Base-by-base conservation (phyloP, 208 protist genomes). In the Trypanosoma mega region DNA sequence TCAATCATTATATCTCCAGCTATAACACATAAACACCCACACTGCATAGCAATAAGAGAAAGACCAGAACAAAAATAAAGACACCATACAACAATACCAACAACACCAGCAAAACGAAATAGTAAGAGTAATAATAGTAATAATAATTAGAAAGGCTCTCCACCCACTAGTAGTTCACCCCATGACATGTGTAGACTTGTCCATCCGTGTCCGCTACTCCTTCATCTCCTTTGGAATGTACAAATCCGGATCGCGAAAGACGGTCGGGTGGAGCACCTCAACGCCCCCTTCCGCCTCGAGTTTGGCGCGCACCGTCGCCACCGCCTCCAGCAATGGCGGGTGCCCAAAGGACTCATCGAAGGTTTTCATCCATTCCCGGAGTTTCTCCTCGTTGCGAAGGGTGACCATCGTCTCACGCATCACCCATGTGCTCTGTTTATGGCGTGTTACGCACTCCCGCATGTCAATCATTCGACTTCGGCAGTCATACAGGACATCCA, bases 401-500 rank as follows among this genome's bases (percentile, higher is more conserved):
- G 87, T 78, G 52, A 76, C 85, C 83, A 94, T 85, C 26, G 84
- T 90, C 74, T 94, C 82, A 27, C 87, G 78, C 68, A 94, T 77
- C 18, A 85, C 83, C 87, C 87, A 94, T 24, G 79, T 90, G 31
- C 76, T 66, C 63, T 94, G 87, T 74, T 94, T 94, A 58, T 94
- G 80, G 14, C 82, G 78, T 20, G 78, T 71, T 9, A 76, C 71
- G 57, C 87, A 94, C 74, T 94, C 84, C 2, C 84, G 76, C 66
- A 94, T 72, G 63, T 94, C 87, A 36, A 91, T 74, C 62, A 91
- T 72, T 36, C 87, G 76, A 54, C 81, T 90, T 24, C 87, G 84
- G 70, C 87, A 94, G 68, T 94, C 87, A 65, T 92, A 94, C 29
- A 92, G 66, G 14, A 94, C 87, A 61, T 94, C 87, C 12, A 91